Evolutionary conservation across 495 filamentous ascomycete species (phyloP), one percentile per base, ranked within the genome.

Genomic region (Hypomontagnella submonticulosa): DNA sequence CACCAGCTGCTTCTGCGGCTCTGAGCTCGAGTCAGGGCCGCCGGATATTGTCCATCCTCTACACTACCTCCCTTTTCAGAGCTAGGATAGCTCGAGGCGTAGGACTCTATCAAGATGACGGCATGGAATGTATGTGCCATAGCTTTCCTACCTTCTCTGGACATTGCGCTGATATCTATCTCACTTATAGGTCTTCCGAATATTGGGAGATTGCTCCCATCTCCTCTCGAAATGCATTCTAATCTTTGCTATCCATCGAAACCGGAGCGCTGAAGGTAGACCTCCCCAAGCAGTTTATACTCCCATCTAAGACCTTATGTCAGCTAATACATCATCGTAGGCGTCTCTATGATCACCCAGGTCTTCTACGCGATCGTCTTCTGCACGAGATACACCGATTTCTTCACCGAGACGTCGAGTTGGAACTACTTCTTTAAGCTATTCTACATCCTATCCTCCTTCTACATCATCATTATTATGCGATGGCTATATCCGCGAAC

Each of bases 261-360:
- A 97, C 71, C 83, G 82, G 68, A 94, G 90, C 73, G 90, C 96
- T 19, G 95, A 98, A 84, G 94, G 92, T 89, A 79, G 9, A 76
- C 71, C 6, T 37, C 11, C 42, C 57, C 20, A n/a, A 6, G 20
- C 20, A 18, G 36, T 13, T 10, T 13, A 47, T 32, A 7, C 6
- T 10, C 11, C 30, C n/a, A 38, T 18, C 13, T 4, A 8, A 16
- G 34, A n/a, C 36, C 30, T 57, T 19, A 27, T 42, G 23, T 19
- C 55, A 44, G 51, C 71, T 74, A 70, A 78, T 61, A 41, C 34
- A 10, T 6, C 6, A 4, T n/a, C 36, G 34, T 66, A 93, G 91
- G 93, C 63, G 87, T 98, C 51, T 97, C 93, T n/a, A 86, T 97
- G 65, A 89, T 99, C 60, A 97, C 93, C 0, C 95, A 99, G 76